Conservation (phyloP, 257 asterid species). For the Perilla frutescens region DNA sequence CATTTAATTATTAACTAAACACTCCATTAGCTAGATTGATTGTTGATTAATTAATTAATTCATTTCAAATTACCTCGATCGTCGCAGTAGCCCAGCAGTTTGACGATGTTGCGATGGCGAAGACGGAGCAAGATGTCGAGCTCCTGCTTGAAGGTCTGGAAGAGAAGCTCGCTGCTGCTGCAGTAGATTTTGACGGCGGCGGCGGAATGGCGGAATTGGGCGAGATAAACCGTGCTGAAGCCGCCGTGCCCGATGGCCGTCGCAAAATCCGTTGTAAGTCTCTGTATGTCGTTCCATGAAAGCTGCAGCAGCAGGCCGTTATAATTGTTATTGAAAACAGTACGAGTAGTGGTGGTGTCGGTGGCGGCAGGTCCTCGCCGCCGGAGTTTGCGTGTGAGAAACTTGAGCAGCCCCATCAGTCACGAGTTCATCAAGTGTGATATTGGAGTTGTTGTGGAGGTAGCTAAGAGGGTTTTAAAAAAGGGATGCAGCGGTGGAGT, state of each 20-base stretch:
- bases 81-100: conserved; percentile 59
- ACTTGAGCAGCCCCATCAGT: conserved; percentile 32
- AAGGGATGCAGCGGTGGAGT: too few relatives aligned
- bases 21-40: too few relatives aligned
- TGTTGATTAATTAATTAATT: background rate
- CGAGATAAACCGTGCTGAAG: conserved; percentile 69
- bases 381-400: conserved; percentile 37
- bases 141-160: conserved; percentile 57
- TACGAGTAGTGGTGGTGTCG: background rate
- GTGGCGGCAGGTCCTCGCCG: conserved; percentile 18
- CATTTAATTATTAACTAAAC: background rate
- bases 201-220: conserved; percentile 41
- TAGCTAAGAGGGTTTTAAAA: too few relatives aligned
- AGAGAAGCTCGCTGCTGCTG: conserved; percentile 53
- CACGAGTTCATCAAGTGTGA: background rate
- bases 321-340: background rate
- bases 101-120: conserved; percentile 53
- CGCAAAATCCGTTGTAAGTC: conserved; percentile 47
- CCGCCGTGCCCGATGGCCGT: conserved; percentile 64
- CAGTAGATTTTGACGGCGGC: conserved; percentile 68
- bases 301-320: conserved; percentile 22
- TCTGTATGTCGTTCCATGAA: conserved; percentile 48
- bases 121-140: conserved; percentile 51
- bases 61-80: conserved; percentile 46
- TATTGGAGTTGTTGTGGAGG: background rate